Conservation (phyloP, 2,329 filamentous ascomycete species). For the Oidium heveae region DNA sequence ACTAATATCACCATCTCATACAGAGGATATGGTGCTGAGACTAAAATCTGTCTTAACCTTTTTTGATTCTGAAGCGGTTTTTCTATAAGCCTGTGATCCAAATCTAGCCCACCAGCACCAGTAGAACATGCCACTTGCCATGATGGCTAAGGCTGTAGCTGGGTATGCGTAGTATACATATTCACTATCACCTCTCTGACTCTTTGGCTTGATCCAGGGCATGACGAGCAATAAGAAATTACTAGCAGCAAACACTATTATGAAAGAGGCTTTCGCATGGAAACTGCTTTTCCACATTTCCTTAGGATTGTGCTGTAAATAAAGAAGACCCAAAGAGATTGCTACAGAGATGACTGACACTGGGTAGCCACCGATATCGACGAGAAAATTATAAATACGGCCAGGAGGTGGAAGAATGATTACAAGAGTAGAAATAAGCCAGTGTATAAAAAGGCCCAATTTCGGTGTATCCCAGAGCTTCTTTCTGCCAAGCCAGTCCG, state of each 20-base stretch:
- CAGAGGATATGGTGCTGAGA: no score
- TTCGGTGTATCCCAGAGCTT: constrained; percentile 12
- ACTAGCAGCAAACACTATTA: constrained; percentile 12
- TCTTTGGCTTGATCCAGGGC: constrained; percentile 15
- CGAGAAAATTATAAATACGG: constrained; percentile 39
- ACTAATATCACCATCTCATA: no score
- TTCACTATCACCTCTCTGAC: constrained; percentile 7
- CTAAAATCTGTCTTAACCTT: no score
- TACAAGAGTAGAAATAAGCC: constrained; percentile 30
- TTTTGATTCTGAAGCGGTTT: no score
- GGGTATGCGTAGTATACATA: constrained; percentile 17
- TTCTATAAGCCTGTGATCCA: neutral
- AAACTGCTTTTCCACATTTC: constrained; percentile 14
- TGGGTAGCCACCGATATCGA: constrained; percentile 33
- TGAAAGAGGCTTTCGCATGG: constrained; percentile 12
- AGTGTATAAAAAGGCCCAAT: constrained; percentile 35
- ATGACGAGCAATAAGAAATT: constrained; percentile 15
- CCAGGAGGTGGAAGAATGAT: constrained; percentile 34
- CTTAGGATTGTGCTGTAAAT: constrained; percentile 12
- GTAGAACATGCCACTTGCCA: constrained; percentile 14
- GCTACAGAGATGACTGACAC: constrained; percentile 28
- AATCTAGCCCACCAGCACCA: constrained; percentile 15
- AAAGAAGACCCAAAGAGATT: constrained; percentile 29
- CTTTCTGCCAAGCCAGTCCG: neutral
- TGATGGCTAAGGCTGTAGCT: constrained; percentile 14